Evolutionary conservation across 2,329 filamentous ascomycete species (phyloP).

Genomic region (Cercospora sp.): DNA sequence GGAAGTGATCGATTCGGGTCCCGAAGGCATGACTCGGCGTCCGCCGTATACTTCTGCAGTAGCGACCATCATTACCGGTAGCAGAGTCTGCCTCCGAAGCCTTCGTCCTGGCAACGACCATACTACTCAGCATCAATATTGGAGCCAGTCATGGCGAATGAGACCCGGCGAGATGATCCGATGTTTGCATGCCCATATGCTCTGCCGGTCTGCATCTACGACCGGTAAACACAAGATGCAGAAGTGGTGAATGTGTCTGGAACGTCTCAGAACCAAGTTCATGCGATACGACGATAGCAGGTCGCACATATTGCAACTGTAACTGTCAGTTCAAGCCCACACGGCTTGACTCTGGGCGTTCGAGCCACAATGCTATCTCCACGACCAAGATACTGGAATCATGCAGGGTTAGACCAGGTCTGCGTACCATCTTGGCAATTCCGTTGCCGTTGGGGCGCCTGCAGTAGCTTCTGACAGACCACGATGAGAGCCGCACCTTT

Average conservation of each 20-base stretch:
- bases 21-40: conserved; percentile 3
- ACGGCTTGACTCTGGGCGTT: background rate
- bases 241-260: background rate
- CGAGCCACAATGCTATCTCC: background rate
- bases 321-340: background rate
- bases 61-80: background rate
- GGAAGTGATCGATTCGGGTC: conserved; percentile 4
- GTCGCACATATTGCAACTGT: background rate
- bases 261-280: background rate
- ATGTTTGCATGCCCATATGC: background rate
- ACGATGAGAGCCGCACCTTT: background rate
- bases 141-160: background rate
- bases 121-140: background rate
- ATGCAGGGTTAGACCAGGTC: background rate
- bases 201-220: too few relatives aligned
- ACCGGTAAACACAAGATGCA: background rate
- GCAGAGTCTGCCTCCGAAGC: background rate
- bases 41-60: background rate
- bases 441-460: background rate
- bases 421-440: background rate
- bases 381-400: background rate
- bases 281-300: background rate
- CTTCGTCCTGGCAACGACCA: background rate
- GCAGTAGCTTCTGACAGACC: background rate
- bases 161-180: background rate